Evolutionary conservation across 2,329 filamentous ascomycete genomes (phyloP), one percentile per base, ranked within the genome.

Genomic region (Colletotrichum chrysophilum): DNA sequence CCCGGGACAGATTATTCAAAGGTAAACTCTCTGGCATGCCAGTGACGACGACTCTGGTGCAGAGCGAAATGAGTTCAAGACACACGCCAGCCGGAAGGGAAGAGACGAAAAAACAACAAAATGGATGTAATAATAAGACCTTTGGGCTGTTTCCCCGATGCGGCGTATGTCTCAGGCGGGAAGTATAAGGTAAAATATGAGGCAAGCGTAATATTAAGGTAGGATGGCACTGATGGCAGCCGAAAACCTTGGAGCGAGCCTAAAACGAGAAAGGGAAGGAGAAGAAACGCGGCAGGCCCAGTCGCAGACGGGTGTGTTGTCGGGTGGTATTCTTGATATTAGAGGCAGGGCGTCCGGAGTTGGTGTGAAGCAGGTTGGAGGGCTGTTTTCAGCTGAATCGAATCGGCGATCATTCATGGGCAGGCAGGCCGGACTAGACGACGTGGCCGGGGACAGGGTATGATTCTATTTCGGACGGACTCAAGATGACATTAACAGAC

Each of bases 151-250:
- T 60, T n/a, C 56, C 58, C 72, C 68, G 62, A 75, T 34, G 69
- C 69, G 68, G 72, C 36, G 32, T 36, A 26, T 75, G 72, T 75
- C 72, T 75, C 72, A 72, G 72, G 32, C 68, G 68, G 72, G 72
- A 72, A 75, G 38, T 32, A 71, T 48, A 61, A 74, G 26, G 30
- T 36, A 28, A 52, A 69, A 7, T 66, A 67, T 48, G 32, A 60
- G 32, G 62, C 55, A 21, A 58, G 62, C 21, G 34, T 67, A 55
- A 14, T 26, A 38, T 65, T n/a, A 65, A 62, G 56, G 24, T 30
- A 18, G 18, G 24, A 38, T 60, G 34, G n/a, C 26, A 62, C 16
- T 48, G 34, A 68, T 48, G 38, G 38, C 38, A 48, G 38, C 38
- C 38, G 38, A 34, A 52, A 48, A 62, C 38, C 55, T 66, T 32